Percentiles rank a stretch among this genome's conserved stretches.
Evolutionary conservation across 768 basidiomycete species (phyloP).

Genomic region (Lentinula edodes): DNA sequence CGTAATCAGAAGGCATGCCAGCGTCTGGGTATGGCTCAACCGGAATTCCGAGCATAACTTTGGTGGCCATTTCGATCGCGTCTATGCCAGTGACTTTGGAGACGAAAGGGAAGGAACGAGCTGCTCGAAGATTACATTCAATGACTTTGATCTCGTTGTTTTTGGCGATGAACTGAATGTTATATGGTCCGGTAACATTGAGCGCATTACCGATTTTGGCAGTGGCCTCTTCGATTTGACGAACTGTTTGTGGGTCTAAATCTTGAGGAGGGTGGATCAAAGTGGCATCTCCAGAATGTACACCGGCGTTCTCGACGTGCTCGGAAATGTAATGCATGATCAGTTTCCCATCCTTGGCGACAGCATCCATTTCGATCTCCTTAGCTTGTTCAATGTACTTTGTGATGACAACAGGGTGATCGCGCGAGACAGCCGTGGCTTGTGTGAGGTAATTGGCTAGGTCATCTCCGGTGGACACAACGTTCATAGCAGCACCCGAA

Average conservation of each 20-base stretch:
- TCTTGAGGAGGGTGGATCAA: slow-evolving; percentile 98
- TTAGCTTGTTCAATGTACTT: slow-evolving; percentile 99
- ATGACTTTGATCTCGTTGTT: slow-evolving; percentile 99
- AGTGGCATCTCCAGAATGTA: slow-evolving; percentile 98
- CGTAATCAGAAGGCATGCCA: slow-evolving; percentile 87
- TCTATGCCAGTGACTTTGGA: slow-evolving; percentile 98
- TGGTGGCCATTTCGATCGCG: slow-evolving; percentile 98
- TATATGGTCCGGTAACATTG: slow-evolving; percentile 97
- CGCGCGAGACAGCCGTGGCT: slow-evolving; percentile 93
- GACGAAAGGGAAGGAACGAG: slow-evolving; percentile 97
- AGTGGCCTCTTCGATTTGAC: slow-evolving; percentile 94
- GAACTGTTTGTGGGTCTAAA: slow-evolving; percentile 92
- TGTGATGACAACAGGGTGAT: slow-evolving; percentile 96
- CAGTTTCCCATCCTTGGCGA: slow-evolving; percentile 96
- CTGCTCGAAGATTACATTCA: slow-evolving; percentile 97
- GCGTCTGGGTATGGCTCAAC: slow-evolving; percentile 88
- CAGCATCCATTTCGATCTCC: slow-evolving; percentile 99
- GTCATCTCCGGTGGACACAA: slow-evolving; percentile 91
- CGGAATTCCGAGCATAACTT: slow-evolving; percentile 92
- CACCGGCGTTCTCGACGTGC: slow-evolving; percentile 98
- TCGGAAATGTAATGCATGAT: slow-evolving; percentile 99
- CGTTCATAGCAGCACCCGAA: slow-evolving; percentile 99
- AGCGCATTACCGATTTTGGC: slow-evolving; percentile 96
- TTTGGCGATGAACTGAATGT: slow-evolving; percentile 99
- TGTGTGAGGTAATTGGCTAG: slow-evolving; percentile 88